Evolutionary conservation across 495 filamentous ascomycete species (phyloP), one percentile per base, ranked within the genome.

Genomic region (Thozetella sp.): DNA sequence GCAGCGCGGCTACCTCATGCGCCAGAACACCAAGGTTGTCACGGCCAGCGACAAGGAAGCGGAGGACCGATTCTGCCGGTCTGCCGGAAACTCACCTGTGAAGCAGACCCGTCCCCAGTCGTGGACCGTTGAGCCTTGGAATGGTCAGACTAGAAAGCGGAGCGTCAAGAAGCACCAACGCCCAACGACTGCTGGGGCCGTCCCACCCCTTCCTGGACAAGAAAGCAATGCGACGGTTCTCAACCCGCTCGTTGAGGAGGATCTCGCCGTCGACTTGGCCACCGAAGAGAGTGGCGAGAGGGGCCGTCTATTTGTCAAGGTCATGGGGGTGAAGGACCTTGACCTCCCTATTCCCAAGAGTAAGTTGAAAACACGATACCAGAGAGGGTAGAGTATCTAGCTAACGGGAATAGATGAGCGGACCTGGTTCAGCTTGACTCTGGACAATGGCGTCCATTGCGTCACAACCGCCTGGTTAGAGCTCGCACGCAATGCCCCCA

Each of bases 1-100:
- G 87, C 89, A 99, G 95, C 92, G 95, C 79, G 95, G 95, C 22
- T 99, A 99, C 66, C 83, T 99, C 26, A 98, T 97, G 95, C 87
- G 95, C 63, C 95, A 99, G 63, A 99, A 98, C 72, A 98, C 95
- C 19, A 97, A 97, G 69, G 85, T 99, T 46, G 91, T 99, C 55
- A 90, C 97, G 58, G 95, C 96, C 59, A 97, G 88, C 69, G 86
- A 89, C 57, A 79, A 80, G 62, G 80, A 82, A 19, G 75, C 77
- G 1, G 75, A 82, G 46, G 83, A 84, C n/a, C 83, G 77, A 57
- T 84, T 79, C 19, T 81, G 81, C 17, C 84, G 85, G 19, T 89
- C 90, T 34, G 85, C 86, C 24, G 85, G 83, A n/a, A 87, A 86
- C 60, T 88, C 88, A 10, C 87, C 92, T 20, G 79, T 91, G 15